Evolutionary conservation across 2,329 filamentous ascomycete genomes (phyloP), one percentile per base, ranked within the genome.

Genomic region (Pseudogymnoascus pannorum): DNA sequence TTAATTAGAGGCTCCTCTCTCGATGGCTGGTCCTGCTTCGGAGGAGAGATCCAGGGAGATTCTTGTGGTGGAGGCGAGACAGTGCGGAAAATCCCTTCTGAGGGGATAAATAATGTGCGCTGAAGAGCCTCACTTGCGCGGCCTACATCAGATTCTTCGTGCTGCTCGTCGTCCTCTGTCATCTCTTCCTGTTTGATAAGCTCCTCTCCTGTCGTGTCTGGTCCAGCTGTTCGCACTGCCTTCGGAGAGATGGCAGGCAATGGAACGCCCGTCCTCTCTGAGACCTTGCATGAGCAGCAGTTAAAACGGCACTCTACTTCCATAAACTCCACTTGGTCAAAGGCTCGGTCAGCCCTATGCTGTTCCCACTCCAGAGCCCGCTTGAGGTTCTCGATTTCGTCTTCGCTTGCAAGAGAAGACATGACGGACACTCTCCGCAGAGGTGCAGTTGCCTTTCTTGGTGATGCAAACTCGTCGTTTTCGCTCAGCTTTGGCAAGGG

Each of bases 261-360:
- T n/a, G 42, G 42, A 48, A 48, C 5, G 12, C 67, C 65, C 63
- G 64, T 68, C 57, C 64, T 57, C 26, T 36, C 54, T 3, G 54
- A 57, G 16, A 57, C 59, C 65, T 66, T 81, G 70, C 86, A 87
- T 1, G 81, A 77, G 75, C 88, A 91, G 73, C 82, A 85, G 54
- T 81, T 80, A 65, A 92, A 81, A 58, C 84, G 80, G 71, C 87
- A 91, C 72, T 93, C 89, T 60, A 88, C 81, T 69, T 89, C 84
- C 71, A 92, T 78, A 72, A 91, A 92, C 31, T 92, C 87, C 57
- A 91, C 79, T 69, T 88, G 83, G 63, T 91, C 88, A 65, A 87
- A 79, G 0, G 88, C 87, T 6, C 87, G 82, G 64, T 88, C 81
- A 8, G 88, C 86, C 60, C 87, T 79, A 69, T 75, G 82, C 73